Evolutionary conservation across 164 flowering plant genomes (phyloP).

Genomic region (Saururus chinensis): DNA sequence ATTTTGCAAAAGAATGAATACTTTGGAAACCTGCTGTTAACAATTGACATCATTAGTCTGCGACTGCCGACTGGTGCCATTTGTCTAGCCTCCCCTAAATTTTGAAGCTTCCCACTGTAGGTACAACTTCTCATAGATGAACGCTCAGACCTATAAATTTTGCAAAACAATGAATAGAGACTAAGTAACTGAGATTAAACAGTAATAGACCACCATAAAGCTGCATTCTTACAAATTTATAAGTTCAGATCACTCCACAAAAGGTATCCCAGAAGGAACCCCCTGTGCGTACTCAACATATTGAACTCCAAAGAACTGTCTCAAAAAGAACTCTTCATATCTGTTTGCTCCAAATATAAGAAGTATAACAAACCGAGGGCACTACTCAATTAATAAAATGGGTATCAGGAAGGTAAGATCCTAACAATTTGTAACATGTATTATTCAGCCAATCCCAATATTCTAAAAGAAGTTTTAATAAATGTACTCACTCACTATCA

Average conservation of each 20-base stretch:
- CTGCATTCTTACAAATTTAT: neutral
- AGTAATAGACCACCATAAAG: neutral
- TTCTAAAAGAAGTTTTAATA: neutral
- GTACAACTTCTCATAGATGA: no score
- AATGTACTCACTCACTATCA: neutral
- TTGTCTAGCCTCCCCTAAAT: no score
- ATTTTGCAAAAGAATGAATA: no score
- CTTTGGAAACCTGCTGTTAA: no score
- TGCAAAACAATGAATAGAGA: neutral
- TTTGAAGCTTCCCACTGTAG: no score
- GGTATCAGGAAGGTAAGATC: neutral
- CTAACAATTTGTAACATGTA: neutral
- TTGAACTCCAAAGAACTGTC: slow-evolving; percentile 68
- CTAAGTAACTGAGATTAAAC: neutral
- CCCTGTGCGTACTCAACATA: slow-evolving; percentile 57
- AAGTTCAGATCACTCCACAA: slow-evolving; percentile 41
- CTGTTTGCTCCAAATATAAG: slow-evolving; percentile 14
- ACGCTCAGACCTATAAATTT: no score
- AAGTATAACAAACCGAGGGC: neutral
- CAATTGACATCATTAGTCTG: no score
- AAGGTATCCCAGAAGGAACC: slow-evolving; percentile 88
- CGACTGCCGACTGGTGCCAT: no score
- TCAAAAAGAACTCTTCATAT: slow-evolving; percentile 85
- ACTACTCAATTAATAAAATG: neutral
- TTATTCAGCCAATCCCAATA: neutral